A percentile compares a stretch with the other conserved stretches of the same genome.
Evolutionary conservation across 768 basidiomycete species (phyloP).

Genomic region (Arthromyces matolae): DNA sequence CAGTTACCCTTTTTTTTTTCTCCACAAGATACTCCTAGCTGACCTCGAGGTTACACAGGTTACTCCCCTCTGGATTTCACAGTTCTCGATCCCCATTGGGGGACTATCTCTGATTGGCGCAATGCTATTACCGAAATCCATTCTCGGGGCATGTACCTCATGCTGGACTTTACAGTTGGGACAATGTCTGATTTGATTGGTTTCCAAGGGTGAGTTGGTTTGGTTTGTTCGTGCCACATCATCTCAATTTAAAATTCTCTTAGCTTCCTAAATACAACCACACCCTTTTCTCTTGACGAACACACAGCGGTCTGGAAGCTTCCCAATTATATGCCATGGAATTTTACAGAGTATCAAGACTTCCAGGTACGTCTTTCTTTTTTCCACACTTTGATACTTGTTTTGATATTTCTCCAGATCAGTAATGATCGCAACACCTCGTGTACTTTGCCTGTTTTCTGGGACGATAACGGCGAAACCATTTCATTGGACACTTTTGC

Average conservation of each 20-base stretch:
- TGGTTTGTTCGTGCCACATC: not conserved
- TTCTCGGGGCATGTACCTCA: constrained; percentile 82
- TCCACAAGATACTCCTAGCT: not conserved
- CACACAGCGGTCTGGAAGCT: constrained; percentile 71
- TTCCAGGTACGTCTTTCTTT: constrained; percentile 50
- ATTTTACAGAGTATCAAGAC: constrained; percentile 79
- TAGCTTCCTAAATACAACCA: constrained; percentile 74
- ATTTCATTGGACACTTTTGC: constrained; percentile 44
- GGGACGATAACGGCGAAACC: constrained; percentile 69
- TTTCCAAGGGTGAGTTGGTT: constrained; percentile 65
- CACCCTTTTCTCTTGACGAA: constrained; percentile 77
- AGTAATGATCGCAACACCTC: constrained; percentile 68
- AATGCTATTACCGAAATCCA: constrained; percentile 74
- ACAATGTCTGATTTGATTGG: constrained; percentile 89
- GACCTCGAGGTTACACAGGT: constrained; percentile 41
- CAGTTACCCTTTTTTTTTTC: constrained; percentile 28
- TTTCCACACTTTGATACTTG: constrained; percentile 1
- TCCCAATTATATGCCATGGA: constrained; percentile 80
- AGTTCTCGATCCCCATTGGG: constrained; percentile 91
- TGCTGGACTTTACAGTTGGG: constrained; percentile 92
- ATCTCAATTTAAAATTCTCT: constrained; percentile 2
- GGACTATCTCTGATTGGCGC: constrained; percentile 77
- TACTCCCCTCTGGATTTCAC: constrained; percentile 93
- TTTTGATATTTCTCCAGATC: constrained; percentile 36
- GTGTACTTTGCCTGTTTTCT: constrained; percentile 76